These are phyloP conservation scores for Lathyrus sativus DNA, from an alignment of 306 rosid species.

Conservation along the genomic window DNA sequence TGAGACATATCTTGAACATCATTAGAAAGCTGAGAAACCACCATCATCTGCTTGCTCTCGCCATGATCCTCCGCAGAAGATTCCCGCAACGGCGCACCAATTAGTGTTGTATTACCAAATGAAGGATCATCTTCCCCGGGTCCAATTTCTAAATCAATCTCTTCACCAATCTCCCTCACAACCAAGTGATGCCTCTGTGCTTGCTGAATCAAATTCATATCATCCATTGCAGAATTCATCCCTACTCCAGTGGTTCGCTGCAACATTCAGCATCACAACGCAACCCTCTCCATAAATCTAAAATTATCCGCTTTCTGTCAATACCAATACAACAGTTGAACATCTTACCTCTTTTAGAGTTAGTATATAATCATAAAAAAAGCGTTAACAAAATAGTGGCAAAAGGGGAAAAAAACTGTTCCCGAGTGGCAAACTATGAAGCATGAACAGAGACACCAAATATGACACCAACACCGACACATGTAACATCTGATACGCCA, in stretches of 20 bases:
- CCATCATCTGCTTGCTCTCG: conserved; percentile 78
- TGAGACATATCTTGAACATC: conserved; percentile 81
- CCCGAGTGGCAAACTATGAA: neutral
- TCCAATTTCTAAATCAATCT: conserved; percentile 96
- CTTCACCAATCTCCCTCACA: conserved; percentile 90
- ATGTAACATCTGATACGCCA: neutral
- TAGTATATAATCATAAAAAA: neutral
- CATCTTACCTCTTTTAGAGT: conserved; percentile 1
- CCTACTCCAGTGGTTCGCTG: conserved; percentile 62
- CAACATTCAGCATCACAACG: conserved; percentile 93
- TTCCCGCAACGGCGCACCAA: conserved; percentile 71
- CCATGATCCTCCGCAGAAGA: conserved; percentile 78
- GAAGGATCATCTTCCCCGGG: conserved; percentile 95
- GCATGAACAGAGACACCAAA: neutral
- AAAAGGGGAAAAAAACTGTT: neutral
- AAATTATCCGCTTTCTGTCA: conserved; percentile 36
- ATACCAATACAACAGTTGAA: conserved; percentile 23
- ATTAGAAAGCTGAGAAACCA: conserved; percentile 78
- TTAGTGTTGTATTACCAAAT: conserved; percentile 72
- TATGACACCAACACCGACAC: neutral
- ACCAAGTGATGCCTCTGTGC: conserved; percentile 94
- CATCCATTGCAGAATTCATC: conserved; percentile 95
- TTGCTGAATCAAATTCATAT: conserved; percentile 92
- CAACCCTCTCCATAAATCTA: conserved; percentile 46
- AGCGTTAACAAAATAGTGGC: neutral